Base-by-base conservation (phyloP, 768 basidiomycete genomes). In the Tephrocybe sp. region DNA sequence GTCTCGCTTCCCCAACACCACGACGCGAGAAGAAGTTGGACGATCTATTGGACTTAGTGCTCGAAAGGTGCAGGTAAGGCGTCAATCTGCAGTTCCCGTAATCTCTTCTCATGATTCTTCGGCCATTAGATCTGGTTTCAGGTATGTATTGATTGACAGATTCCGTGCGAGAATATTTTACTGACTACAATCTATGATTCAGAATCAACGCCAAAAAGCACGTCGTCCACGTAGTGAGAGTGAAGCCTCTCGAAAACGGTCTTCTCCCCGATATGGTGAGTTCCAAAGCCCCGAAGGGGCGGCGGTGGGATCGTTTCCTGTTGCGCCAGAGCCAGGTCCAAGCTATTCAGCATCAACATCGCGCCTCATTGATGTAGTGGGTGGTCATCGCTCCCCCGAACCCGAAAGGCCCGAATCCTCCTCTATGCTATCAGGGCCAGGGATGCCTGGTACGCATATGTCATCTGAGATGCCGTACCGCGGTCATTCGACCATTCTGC, bases 121-220 rank as follows among this genome's bases (percentile, higher is more conserved):
- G 31, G 36, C 46, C 60, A 51, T 60, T 61, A 92, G 90, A 90
- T 92, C 59, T 92, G 90, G 90, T 92, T 92, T 69, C 90, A 92
- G 78, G 89, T 88, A 67, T 39, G 44, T 41, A 47, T 43, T 32
- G 49, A 14, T 16, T 33, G 51, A 36, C 52, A 60, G 19, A 53
- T 51, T 41, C 30, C 19, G 22, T 48, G 45, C 52, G 62, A 20
- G 20, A 60, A 42, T 53, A 10, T 3, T 63, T 63, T 54, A 58
- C 51, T 48, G 49, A 54, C 55, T 22, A 51, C 39, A 48, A 40
- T 57, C 49, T 43, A 54, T 55, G 58, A 55, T 55, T 47, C 57
- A 92, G 90, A 92, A 92, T 65, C 89, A 92, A 64, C 82, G 89
- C 54, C 90, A 92, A 72, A 92, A 92, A 64, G 87, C 89, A 11